Evolutionary conservation across 306 rosid species (phyloP).

Genomic region (Vachellia pachyceras): DNA sequence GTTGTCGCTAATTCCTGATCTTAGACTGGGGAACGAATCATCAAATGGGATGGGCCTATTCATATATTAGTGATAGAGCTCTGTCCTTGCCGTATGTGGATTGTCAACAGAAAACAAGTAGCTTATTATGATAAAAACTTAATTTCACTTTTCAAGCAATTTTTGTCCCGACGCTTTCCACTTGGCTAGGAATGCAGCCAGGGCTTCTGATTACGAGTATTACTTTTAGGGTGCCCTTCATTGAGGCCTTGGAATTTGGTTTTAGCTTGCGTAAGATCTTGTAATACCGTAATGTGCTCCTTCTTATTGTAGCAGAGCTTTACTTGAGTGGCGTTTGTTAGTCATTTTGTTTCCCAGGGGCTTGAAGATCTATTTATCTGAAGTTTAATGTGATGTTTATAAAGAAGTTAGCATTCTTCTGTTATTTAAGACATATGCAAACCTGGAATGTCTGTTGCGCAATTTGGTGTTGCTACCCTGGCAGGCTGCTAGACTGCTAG

Average conservation of each 20-base stretch:
- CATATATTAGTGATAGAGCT: neutral
- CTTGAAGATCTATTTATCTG: neutral
- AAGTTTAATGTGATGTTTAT: neutral
- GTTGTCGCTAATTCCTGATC: slow-evolving; percentile 1
- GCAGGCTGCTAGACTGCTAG: too few species aligned
- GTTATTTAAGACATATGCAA: neutral
- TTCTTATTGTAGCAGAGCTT: neutral
- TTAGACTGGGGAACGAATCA: neutral
- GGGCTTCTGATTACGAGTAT: slow-evolving; percentile 23
- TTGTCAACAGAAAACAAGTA: neutral
- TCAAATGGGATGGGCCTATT: neutral
- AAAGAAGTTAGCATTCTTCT: neutral
- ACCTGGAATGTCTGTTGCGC: neutral
- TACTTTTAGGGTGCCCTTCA: neutral
- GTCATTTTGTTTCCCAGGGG: neutral
- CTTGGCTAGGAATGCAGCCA: slow-evolving; percentile 16
- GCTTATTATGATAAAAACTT: slow-evolving; percentile 4
- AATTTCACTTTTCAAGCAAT: neutral
- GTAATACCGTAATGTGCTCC: neutral
- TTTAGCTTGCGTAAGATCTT: neutral
- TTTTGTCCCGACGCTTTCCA: neutral
- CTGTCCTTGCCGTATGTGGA: neutral
- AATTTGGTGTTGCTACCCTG: neutral
- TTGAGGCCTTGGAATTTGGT: slow-evolving; percentile 7
- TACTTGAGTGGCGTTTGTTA: neutral